phyloP scores from a whole-genome alignment of 257 asterid genomes.

The Przewalskia tangutica region DNA sequence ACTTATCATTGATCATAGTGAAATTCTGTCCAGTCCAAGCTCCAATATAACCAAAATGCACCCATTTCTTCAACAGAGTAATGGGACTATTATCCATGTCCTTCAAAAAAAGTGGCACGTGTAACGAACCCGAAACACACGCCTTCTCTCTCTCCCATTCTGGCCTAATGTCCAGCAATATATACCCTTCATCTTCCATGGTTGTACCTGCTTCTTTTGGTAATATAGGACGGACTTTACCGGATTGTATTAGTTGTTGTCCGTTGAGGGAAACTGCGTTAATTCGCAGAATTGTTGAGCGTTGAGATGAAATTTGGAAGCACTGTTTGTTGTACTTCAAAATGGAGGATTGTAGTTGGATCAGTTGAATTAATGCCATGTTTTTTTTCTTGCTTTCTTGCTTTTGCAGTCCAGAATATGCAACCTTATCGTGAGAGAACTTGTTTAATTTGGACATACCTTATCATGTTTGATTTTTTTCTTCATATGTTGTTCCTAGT shows the following conservation, averaged over 20 bases:
- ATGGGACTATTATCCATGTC: constrained; percentile 67
- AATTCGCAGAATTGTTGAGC: constrained; percentile 18
- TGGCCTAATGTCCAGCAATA: constrained; percentile 77
- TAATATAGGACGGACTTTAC: constrained; percentile 47
- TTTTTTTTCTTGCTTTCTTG: not conserved
- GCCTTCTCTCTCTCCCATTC: constrained; percentile 88
- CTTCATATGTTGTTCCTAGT: too few relatives aligned
- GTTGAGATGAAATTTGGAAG: constrained; percentile 20
- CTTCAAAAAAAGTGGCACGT: constrained; percentile 78
- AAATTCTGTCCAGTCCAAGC: constrained; percentile 83
- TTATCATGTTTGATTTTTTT: not conserved
- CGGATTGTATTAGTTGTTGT: constrained; percentile 69
- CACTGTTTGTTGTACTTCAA: constrained; percentile 11
- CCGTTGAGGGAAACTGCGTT: constrained; percentile 45
- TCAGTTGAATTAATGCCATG: constrained; percentile 33
- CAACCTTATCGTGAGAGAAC: constrained; percentile 15
- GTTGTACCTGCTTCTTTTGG: constrained; percentile 71
- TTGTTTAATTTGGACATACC: not conserved
- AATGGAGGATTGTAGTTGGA: constrained; percentile 37
- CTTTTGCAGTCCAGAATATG: not conserved
- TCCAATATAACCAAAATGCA: constrained; percentile 87
- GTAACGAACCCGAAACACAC: constrained; percentile 59
- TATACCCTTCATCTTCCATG: constrained; percentile 56
- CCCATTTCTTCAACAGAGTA: constrained; percentile 84
- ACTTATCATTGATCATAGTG: constrained; percentile 58